Conservation (phyloP, 139 green algal species). For the Chlamydomonas schloesseri region DNA sequence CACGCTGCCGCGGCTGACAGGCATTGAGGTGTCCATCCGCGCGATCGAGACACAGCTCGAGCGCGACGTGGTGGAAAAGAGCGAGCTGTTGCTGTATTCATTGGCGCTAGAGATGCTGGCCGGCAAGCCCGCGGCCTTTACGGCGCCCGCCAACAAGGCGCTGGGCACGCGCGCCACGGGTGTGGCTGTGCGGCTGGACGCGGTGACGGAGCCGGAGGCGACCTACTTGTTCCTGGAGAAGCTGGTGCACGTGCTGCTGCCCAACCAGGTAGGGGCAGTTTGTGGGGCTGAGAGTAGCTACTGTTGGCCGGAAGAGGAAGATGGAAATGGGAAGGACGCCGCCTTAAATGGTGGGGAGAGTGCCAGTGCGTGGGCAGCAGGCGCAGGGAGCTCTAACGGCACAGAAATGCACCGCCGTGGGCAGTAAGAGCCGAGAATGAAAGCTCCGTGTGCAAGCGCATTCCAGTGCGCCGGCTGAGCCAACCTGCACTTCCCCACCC, state of each 20-base stretch:
- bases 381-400: too few species aligned
- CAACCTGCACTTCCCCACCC: too few species aligned
- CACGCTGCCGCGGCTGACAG: conserved; percentile 4
- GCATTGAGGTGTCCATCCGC: conserved; percentile 22
- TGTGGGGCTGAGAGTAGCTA: neutral
- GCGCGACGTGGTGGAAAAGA: conserved; percentile 31
- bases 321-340: neutral
- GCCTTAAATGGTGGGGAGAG: too few species aligned
- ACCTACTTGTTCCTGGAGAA: conserved; percentile 55
- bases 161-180: neutral
- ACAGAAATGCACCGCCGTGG: too few species aligned
- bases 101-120: conserved; percentile 47
- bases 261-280: conserved; percentile 49
- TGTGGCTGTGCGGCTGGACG: conserved; percentile 41
- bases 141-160: neutral
- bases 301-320: neutral
- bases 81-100: conserved; percentile 43
- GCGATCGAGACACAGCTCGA: conserved; percentile 25
- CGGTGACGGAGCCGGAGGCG: neutral
- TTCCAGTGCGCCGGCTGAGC: too few species aligned
- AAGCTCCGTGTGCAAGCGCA: too few species aligned
- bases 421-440: too few species aligned
- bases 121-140: neutral
- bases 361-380: too few species aligned
- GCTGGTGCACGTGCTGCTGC: conserved; percentile 56